Conservation (phyloP, 73 alveolate species). For the Tetrahymena thermophila region DNA sequence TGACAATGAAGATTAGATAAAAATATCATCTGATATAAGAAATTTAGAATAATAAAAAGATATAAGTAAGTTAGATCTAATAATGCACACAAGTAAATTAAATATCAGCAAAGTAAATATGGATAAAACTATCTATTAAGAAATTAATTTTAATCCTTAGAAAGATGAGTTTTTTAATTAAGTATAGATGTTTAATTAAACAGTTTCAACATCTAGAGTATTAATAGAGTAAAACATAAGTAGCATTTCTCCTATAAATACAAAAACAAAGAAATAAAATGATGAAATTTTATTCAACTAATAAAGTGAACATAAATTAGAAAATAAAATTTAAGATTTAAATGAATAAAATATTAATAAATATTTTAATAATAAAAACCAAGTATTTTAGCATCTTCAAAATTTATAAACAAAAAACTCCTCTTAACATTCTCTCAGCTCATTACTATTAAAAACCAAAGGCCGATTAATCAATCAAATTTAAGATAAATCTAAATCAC, state of each 20-base stretch:
- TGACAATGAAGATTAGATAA: neutral
- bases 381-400: neutral
- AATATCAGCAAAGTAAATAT: neutral
- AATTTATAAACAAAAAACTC: neutral
- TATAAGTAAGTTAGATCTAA: neutral
- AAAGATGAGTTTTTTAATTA: neutral
- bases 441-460: neutral
- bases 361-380: neutral
- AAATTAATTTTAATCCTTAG: neutral
- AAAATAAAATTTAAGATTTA: neutral
- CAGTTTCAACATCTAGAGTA: neutral
- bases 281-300: neutral
- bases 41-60: neutral
- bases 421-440: neutral
- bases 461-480: neutral
- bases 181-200: neutral
- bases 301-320: neutral
- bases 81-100: neutral
- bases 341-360: neutral
- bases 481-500: neutral
- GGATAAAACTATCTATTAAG: neutral
- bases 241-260: neutral
- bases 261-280: neutral
- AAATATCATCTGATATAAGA: neutral
- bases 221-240: neutral